phyloP scores from a whole-genome alignment of 2,329 filamentous ascomycete genomes.

The Apiospora phragmitis region DNA sequence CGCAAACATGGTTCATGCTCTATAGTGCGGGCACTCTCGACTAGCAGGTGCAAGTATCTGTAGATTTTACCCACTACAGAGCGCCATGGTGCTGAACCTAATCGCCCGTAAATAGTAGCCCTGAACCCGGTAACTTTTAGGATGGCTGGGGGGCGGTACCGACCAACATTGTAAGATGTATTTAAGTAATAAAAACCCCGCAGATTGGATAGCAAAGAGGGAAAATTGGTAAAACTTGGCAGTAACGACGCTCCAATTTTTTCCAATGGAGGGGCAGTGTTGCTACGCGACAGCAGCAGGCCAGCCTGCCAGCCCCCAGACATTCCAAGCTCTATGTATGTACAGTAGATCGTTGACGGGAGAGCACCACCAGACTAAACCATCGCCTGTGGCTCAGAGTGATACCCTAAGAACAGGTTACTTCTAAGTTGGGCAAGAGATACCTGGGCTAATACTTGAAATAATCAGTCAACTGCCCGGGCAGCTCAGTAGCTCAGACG shows the following conservation, averaged over 20 bases:
- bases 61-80: background rate
- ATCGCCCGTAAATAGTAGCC: background rate
- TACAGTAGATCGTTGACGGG: background rate
- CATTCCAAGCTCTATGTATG: background rate
- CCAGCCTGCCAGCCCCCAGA: background rate
- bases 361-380: background rate
- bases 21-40: background rate
- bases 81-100: background rate
- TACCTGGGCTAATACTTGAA: background rate
- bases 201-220: background rate
- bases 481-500: background rate
- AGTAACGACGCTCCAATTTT: background rate
- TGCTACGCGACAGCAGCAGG: background rate
- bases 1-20: background rate
- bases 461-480: background rate
- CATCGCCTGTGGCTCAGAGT: too few species aligned
- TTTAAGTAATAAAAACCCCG: slow-evolving; percentile 1
- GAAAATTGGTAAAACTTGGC: background rate
- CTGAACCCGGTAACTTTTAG: background rate
- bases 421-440: too few species aligned
- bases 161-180: background rate
- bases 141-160: background rate
- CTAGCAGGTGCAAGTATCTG: background rate
- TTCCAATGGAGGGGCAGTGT: background rate
- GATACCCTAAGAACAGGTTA: too few species aligned